Evolutionary conservation across 192 early-diverging fungal genomes (phyloP), one percentile per base, ranked within the genome.

Genomic region (Entomortierella parvispora): DNA sequence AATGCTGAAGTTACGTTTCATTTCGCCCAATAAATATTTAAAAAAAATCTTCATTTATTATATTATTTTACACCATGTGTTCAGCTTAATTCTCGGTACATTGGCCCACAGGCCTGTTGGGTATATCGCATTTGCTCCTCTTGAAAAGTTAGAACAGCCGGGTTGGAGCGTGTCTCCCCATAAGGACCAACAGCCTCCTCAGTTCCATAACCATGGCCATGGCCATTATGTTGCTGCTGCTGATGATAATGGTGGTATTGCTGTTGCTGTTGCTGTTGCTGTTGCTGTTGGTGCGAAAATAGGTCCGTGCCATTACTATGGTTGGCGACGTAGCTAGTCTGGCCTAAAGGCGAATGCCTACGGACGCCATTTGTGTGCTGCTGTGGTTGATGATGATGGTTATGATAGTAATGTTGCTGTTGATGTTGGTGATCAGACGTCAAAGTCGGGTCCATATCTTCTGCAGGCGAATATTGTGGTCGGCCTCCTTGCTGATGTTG

Each of bases 91-190:
- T 66, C 71, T 12, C 71, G 57, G 18, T 7, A 23, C n/a, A 62
- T 34, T 14, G 63, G 64, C 4, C 71, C 64, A 2, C 42, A 37
- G 4, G 70, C 47, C 25, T 71, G 69, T 20, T 71, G 69, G 51
- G 69, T 62, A 57, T 71, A 71, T 10, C 58, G 69, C 48, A 65
- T 63, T 22, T 76, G 71, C 25, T 66, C 63, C 46, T 76, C 71
- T 44, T 76, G 71, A 44, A 76, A 76, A 2, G 64, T 68, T 33
- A 76, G 26, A 37, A 60, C 49, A 7, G 25, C 40, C 17, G 50
- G 58, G 33, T 44, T 44, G 6, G 55, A 67, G 57, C 71, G 46
- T 8, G 62, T 7, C 59, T 67, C 71, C 23, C 59, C 71, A 54
- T 76, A 53, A 0, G 71, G 71, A 26, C 71, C 65, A 20, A 76